Evolutionary conservation across 2,329 filamentous ascomycete genomes (phyloP).

Genomic region (Diaporthe capsici): DNA sequence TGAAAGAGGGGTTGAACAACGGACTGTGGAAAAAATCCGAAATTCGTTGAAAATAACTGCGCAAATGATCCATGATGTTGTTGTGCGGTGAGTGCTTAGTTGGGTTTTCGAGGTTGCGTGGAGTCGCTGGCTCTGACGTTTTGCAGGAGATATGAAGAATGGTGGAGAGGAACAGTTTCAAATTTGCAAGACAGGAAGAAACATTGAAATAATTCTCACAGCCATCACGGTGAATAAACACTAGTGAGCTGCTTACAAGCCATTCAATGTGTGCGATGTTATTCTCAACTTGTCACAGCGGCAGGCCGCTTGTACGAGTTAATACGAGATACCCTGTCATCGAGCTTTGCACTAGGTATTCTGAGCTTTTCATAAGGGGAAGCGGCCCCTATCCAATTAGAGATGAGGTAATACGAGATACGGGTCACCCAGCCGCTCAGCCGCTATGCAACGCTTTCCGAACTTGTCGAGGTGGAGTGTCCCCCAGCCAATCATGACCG

Average conservation of each 20-base stretch:
- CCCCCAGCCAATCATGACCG: neutral
- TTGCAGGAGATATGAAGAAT: neutral
- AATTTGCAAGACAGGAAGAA: neutral
- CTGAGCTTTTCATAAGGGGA: neutral
- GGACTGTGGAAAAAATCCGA: neutral
- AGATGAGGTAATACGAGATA: neutral
- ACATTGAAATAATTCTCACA: neutral
- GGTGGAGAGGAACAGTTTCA: neutral
- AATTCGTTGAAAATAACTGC: neutral
- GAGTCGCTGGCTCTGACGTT: neutral
- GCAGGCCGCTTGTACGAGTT: neutral
- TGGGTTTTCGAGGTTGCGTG: neutral
- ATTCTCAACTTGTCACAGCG: neutral
- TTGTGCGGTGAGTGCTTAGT: neutral
- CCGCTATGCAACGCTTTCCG: neutral
- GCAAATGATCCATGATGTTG: constrained; percentile 2
- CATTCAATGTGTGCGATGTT: no score
- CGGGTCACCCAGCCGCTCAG: neutral
- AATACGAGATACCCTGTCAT: constrained; percentile 5
- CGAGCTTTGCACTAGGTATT: neutral
- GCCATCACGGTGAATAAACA: no score
- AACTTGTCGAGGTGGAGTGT: neutral
- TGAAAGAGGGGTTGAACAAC: neutral
- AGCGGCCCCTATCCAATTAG: neutral
- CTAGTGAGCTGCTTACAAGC: neutral